A percentile compares a stretch with the other conserved stretches of the same genome.
Conservation (phyloP, 148 eudicot species). For the Drosera capensis region DNA sequence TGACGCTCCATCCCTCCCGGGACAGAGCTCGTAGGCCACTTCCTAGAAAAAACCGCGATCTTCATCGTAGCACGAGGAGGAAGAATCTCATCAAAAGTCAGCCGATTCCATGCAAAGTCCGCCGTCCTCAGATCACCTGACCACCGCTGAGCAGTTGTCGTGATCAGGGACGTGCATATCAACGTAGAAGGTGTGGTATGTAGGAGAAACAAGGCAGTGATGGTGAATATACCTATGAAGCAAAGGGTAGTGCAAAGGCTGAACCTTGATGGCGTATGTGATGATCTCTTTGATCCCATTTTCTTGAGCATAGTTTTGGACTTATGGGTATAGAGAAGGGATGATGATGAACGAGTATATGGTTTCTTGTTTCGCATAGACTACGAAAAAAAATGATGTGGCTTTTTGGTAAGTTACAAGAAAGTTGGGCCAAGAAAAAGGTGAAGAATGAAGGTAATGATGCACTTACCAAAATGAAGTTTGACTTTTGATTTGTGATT, state of each 20-base stretch:
- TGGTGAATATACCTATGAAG: conserved; percentile 11
- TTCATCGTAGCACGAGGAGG: conserved; percentile 18
- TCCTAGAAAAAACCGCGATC: conserved; percentile 60
- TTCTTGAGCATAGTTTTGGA: no score
- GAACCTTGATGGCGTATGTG: conserved; percentile 9
- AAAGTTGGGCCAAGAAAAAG: no score
- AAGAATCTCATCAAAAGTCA: conserved; percentile 15
- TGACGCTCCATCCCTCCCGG: conserved; percentile 97
- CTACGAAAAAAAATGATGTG: no score
- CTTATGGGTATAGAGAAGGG: no score
- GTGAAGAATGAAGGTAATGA: no score
- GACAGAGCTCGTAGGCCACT: conserved; percentile 49
- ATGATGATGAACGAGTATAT: no score
- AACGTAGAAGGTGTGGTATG: conserved; percentile 6
- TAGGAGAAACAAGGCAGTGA: not conserved
- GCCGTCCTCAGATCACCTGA: conserved; percentile 52
- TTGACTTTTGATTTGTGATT: no score
- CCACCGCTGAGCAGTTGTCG: conserved; percentile 11
- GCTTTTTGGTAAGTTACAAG: no score
- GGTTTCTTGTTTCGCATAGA: no score
- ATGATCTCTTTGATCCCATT: conserved; percentile 1
- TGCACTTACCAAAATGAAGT: no score
- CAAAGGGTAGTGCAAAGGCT: conserved; percentile 42
- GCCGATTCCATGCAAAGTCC: conserved; percentile 63
- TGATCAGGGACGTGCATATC: not conserved